Evolutionary conservation across 306 rosid species (phyloP), one percentile per base, ranked within the genome.

Genomic region (Medicago arabica): DNA sequence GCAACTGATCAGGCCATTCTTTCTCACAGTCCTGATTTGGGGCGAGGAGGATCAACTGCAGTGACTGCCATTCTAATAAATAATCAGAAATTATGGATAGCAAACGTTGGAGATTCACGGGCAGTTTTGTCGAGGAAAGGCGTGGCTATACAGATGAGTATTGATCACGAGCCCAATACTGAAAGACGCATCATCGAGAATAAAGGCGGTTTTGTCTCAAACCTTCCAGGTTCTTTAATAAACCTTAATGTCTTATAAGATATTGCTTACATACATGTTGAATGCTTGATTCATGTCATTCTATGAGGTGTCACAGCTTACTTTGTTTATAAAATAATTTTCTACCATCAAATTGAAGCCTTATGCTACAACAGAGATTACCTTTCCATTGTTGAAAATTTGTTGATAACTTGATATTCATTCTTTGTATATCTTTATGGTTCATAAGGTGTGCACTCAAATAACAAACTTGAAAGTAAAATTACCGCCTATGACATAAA

Each of bases 191-290:
- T 88, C 80, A 91, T 93, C 5, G 97, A 91, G 85, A 75, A 87
- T 83, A 91, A 80, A 85, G 98, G 98, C 0, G 97, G 98, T 72
- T 93, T 93, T 75, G 97, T 93, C 84, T 93, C 97, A 40, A 93
- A 93, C 85, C 86, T 93, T 91, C 96, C 98, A 93, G 98, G 98
- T 93, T 83, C 36, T 58, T 77, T 53, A 5, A 75, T 70, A 55
- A 79, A 74, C 75, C 80, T 69, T 76, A 18, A 25, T 75, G 14
- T 34, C 38, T 34, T 5, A 34, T 34, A 7, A 34, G 38, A 34
- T 34, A 1, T 34, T 34, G 38, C 38, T 34, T 34, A 34, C 7
- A 1, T 34, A 34, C 38, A 34, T 6, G 38, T 34, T 5, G 7
- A 34, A 34, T 34, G 38, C 7, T 34, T 34, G 38, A 34, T 34